Evolutionary conservation across 78 protist genomes (phyloP).

Genomic region (Monosiga brevicollis): DNA sequence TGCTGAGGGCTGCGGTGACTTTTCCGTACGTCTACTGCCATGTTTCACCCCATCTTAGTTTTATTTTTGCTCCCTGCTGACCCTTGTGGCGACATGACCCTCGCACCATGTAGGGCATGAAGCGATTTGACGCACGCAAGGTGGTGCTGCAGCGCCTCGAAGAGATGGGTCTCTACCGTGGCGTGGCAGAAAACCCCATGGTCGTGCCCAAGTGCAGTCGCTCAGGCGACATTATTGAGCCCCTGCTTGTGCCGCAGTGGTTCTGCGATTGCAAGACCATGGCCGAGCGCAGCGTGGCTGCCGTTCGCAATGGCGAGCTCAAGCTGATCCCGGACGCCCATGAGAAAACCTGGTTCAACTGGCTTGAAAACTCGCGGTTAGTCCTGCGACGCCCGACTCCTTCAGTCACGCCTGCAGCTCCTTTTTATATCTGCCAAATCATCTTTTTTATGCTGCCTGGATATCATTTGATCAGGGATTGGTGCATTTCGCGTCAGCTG

Average conservation of each 20-base stretch:
- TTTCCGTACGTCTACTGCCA: not conserved
- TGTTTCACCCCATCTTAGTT: too few relatives aligned
- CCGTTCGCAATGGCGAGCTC: conserved; percentile 45
- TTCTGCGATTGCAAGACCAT: conserved; percentile 55
- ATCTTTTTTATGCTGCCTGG: too few relatives aligned
- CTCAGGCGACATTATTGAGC: conserved; percentile 83
- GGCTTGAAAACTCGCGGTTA: conserved; percentile 50
- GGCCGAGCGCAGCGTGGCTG: conserved; percentile 33
- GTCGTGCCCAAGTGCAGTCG: conserved; percentile 52
- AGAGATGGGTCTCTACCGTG: conserved; percentile 37
- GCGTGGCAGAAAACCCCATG: conserved; percentile 44
- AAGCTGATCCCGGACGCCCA: conserved; percentile 56
- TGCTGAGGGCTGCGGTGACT: not conserved
- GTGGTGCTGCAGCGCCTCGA: conserved; percentile 45
- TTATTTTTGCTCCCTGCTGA: too few relatives aligned
- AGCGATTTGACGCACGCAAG: conserved; percentile 66
- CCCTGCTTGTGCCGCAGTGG: conserved; percentile 92
- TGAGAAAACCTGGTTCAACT: conserved; percentile 27
- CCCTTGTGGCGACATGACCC: too few relatives aligned
- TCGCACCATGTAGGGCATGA: conserved; percentile 33
- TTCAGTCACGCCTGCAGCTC: too few relatives aligned
- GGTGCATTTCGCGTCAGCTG: conserved; percentile 96
- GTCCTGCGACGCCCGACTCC: too few relatives aligned
- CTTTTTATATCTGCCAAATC: too few relatives aligned
- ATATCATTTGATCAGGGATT: too few relatives aligned